Conservation (phyloP, 2,329 filamentous ascomycete species). For the Pseudogymnoascus verrucosus region DNA sequence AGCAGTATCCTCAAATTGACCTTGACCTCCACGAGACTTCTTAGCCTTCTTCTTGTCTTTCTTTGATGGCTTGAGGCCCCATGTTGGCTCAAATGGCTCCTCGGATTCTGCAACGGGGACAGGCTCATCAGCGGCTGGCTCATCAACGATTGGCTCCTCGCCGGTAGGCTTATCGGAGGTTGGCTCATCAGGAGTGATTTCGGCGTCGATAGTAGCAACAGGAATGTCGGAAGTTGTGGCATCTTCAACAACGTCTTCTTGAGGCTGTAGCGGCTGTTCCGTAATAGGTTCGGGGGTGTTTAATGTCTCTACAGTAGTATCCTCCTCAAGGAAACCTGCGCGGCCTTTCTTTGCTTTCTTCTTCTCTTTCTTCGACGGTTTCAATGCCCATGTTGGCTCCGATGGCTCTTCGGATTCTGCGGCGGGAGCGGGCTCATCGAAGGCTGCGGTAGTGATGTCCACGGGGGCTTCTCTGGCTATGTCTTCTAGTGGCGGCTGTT, state of each 20-base stretch:
- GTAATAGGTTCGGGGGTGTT: not conserved
- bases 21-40: slow-evolving; percentile 14
- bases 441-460: not conserved
- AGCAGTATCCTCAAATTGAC: slow-evolving; percentile 10
- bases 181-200: not conserved
- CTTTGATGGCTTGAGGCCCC: slow-evolving; percentile 25
- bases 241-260: not conserved
- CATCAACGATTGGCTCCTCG: not conserved
- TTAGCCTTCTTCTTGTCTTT: slow-evolving; percentile 36
- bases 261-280: not conserved
- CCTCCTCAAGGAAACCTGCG: slow-evolving; percentile 10
- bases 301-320: not conserved
- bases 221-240: not conserved
- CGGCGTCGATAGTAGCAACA: not conserved
- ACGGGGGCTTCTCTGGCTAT: not conserved
- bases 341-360: slow-evolving; percentile 29
- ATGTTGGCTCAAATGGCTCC: not conserved
- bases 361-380: slow-evolving; percentile 34
- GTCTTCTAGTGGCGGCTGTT: not conserved
- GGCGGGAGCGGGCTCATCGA: not conserved
- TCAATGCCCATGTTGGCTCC: not conserved
- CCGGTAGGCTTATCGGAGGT: not conserved
- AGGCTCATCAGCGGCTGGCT: not conserved
- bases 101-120: not conserved
- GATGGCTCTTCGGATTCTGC: not conserved